A percentile compares a stretch with the other conserved stretches of the same genome.
phyloP scores from a whole-genome alignment of 495 filamentous ascomycete genomes.

The Trichoderma virens region DNA sequence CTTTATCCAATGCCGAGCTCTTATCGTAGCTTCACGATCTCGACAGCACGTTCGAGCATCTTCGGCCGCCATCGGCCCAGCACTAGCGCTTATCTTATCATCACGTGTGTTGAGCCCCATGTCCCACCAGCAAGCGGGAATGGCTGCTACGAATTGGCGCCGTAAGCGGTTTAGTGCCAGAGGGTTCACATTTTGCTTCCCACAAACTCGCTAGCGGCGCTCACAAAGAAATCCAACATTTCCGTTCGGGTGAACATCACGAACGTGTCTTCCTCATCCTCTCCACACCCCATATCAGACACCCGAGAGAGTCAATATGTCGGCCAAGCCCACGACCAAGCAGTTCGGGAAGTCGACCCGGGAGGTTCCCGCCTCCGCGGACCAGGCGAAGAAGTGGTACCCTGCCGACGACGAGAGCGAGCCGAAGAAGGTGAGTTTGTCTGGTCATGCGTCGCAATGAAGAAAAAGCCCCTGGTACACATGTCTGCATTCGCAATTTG shows the following conservation, averaged over 20 bases:
- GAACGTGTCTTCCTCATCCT: constrained; percentile 18
- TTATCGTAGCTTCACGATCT: constrained; percentile 3
- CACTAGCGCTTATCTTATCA: constrained; percentile 1
- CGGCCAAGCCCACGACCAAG: constrained; percentile 68
- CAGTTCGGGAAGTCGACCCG: constrained; percentile 96
- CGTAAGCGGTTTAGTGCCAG: constrained; percentile 8
- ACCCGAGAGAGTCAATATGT: constrained; percentile 50
- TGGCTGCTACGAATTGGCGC: not conserved
- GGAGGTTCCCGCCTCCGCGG: constrained; percentile 68
- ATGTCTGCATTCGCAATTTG: constrained; percentile 2
- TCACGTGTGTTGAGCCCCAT: constrained; percentile 9
- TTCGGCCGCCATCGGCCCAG: constrained; percentile 3
- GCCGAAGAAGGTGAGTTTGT: constrained; percentile 79
- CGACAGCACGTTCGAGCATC: not conserved
- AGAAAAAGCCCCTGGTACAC: not conserved
- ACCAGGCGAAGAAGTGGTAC: constrained; percentile 99
- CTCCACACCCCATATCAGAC: constrained; percentile 27
- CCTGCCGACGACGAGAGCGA: constrained; percentile 87
- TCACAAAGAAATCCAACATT: constrained; percentile 11
- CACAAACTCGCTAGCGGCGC: constrained; percentile 11
- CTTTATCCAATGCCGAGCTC: not conserved
- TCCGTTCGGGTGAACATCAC: constrained; percentile 9
- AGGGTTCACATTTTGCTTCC: constrained; percentile 12
- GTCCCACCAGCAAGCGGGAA: not conserved
- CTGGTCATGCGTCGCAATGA: not conserved